phyloP scores from a whole-genome alignment of 176 grass and related monocot species.

The Alopecurus myosuroides region DNA sequence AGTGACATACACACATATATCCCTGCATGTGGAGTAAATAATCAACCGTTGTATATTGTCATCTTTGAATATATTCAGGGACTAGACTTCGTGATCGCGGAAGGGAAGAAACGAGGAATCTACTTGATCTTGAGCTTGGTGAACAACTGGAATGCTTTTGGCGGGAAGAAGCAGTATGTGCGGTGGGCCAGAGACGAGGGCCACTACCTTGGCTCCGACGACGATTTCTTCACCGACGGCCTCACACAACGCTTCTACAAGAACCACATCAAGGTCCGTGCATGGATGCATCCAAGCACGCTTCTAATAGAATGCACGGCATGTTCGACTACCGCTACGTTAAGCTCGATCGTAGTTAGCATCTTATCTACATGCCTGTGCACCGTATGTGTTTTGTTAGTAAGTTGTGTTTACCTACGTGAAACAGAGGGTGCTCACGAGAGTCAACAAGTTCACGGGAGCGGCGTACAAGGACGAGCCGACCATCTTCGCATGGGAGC shows the following conservation, averaged over 20 bases:
- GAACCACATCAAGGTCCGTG: conserved; percentile 55
- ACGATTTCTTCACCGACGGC: conserved; percentile 48
- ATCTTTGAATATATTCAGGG: conserved; percentile 22
- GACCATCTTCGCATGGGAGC: conserved; percentile 81
- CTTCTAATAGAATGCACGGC: not conserved
- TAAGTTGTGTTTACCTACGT: not conserved
- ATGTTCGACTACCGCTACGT: not conserved
- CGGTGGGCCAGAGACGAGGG: conserved; percentile 64
- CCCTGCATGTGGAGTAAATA: not conserved
- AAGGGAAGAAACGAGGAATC: conserved; percentile 55
- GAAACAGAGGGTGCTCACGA: conserved; percentile 41
- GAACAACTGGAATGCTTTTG: conserved; percentile 69
- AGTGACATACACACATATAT: not conserved
- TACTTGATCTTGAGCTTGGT: conserved; percentile 63
- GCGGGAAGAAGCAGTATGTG: conserved; percentile 75
- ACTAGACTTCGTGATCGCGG: conserved; percentile 56
- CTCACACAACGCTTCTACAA: conserved; percentile 46
- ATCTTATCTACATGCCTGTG: not conserved
- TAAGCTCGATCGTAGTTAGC: not conserved
- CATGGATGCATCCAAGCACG: not conserved
- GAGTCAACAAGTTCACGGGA: conserved; percentile 61
- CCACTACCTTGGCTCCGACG: conserved; percentile 38
- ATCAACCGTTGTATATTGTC: not conserved
- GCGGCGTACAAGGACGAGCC: conserved; percentile 74
- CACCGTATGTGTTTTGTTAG: not conserved